Evolutionary conservation across 2,329 filamentous ascomycete genomes (phyloP), one percentile per base, ranked within the genome.

Genomic region (Alternaria ventricosa): DNA sequence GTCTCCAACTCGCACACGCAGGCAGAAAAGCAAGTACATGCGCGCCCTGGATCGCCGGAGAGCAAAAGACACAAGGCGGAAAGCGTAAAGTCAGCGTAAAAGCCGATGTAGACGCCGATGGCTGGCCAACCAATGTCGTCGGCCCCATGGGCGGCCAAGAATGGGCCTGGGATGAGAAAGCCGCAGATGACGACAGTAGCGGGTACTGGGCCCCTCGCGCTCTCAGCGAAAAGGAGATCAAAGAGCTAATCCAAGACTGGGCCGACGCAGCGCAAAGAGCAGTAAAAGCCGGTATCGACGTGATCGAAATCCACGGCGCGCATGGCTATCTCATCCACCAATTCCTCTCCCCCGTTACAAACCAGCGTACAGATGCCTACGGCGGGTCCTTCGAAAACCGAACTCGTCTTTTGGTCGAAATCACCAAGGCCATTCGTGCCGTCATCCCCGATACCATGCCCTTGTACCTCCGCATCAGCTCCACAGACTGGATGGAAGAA

Each of bases 311-410:
- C n/a, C 78, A 80, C 57, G 77, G 57, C 22, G 78, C 78, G 10
- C 81, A 83, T 55, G 82, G 82, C 2, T 84, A 83, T 58, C 72
- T 83, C 3, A 66, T 84, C 5, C 75, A 80, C 13, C 78, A 82
- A 55, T 84, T 83, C 58, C 68, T 82, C 1, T 77, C 74, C 0
- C 75, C 77, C 0, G 75, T 82, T 6, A 81, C 79, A 15, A 84
- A 84, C 63, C 77, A 73, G 44, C 67, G 82, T 11, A 81, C 77
- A 1, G 82, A 83, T 55, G 70, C 71, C 43, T 84, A 84, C 57
- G 82, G 82, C 25, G 82, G 82, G 1, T 72, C 68, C 8, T 79
- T 83, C 33, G 76, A 82, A 50, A 82, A 82, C 58, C 68, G 82
- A 1, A 78, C 71, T 1, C 64, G 80, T 1, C 61, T 83, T 4